Evolutionary conservation across 768 basidiomycete species (phyloP).

Genomic region (Vararia minispora): DNA sequence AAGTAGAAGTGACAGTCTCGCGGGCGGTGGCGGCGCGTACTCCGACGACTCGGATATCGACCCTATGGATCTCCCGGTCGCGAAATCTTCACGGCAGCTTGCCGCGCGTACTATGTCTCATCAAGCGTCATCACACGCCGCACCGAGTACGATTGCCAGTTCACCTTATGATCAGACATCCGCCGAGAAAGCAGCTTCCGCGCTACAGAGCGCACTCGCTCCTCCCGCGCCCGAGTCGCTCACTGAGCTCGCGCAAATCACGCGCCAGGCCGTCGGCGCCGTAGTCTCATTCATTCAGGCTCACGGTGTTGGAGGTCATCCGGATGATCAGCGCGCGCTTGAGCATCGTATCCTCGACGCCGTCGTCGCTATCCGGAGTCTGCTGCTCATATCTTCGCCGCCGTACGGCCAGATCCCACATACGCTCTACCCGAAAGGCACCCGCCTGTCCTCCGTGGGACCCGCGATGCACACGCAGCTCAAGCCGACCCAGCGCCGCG

Average conservation of each 20-base stretch:
- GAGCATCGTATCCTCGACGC: conserved; percentile 51
- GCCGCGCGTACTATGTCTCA: background rate
- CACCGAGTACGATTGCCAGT: background rate
- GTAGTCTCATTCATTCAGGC: conserved; percentile 51
- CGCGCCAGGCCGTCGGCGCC: conserved; percentile 48
- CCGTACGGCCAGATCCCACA: conserved; percentile 51
- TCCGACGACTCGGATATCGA: conserved; percentile 75
- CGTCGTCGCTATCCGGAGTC: conserved; percentile 65
- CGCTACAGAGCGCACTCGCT: conserved; percentile 47
- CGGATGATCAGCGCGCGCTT: conserved; percentile 46
- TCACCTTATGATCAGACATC: conserved; percentile 36
- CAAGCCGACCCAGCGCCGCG: conserved; percentile 74
- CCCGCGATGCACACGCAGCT: conserved; percentile 25
- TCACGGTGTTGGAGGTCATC: conserved; percentile 29
- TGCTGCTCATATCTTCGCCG: conserved; percentile 57
- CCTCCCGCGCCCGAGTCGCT: conserved; percentile 48
- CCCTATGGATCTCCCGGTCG: conserved; percentile 27
- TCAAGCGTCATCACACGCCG: background rate
- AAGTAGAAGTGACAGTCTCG: conserved; percentile 21
- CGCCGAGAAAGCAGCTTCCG: conserved; percentile 56
- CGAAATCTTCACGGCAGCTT: conserved; percentile 9
- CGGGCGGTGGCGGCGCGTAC: conserved; percentile 49
- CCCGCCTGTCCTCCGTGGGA: background rate
- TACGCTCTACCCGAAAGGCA: conserved; percentile 9
- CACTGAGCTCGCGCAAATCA: conserved; percentile 47